A percentile compares a stretch with the other conserved stretches of the same genome.
Conservation (phyloP, 1,139 yeast species). For the Nadsonia commutata region DNA sequence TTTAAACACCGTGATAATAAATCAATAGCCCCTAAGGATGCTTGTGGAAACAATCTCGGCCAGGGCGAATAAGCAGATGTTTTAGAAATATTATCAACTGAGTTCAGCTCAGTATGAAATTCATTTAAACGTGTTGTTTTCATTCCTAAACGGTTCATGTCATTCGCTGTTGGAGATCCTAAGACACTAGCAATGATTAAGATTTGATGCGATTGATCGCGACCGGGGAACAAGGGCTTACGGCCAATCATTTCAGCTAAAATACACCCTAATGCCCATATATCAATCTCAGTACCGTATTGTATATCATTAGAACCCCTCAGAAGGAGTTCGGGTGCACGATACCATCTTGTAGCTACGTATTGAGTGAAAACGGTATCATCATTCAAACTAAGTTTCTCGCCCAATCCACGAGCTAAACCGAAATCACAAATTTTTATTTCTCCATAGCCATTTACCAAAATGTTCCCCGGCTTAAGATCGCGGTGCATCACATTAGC, state of each 20-base stretch:
- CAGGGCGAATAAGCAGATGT: conserved; percentile 43
- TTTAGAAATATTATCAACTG: conserved; percentile 29
- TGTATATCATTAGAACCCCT: conserved; percentile 39
- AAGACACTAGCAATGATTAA: conserved; percentile 60
- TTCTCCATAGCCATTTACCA: conserved; percentile 56
- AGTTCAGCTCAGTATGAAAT: conserved; percentile 8
- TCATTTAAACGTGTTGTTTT: conserved; percentile 8
- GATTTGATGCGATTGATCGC: conserved; percentile 72
- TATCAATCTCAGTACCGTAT: conserved; percentile 41
- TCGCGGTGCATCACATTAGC: conserved; percentile 68
- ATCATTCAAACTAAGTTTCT: conserved; percentile 3
- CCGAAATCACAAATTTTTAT: conserved; percentile 83
- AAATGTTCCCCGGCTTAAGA: conserved; percentile 70
- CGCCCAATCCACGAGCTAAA: conserved; percentile 53
- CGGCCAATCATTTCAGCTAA: conserved; percentile 77
- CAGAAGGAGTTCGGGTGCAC: conserved; percentile 82
- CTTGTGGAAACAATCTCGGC: conserved; percentile 59
- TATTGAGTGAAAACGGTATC: conserved; percentile 41
- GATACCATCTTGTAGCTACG: conserved; percentile 91
- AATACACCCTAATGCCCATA: conserved; percentile 93
- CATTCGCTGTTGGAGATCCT: conserved; percentile 70
- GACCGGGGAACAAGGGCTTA: conserved; percentile 70
- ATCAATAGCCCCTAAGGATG: conserved; percentile 62
- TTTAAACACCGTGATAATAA: conserved; percentile 58
- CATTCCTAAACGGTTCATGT: no score